Percentiles rank a stretch among this genome's conserved stretches.
These are phyloP conservation scores for Malania oleifera DNA, from an alignment of 164 flowering plant genomes.

Conservation along the genomic window DNA sequence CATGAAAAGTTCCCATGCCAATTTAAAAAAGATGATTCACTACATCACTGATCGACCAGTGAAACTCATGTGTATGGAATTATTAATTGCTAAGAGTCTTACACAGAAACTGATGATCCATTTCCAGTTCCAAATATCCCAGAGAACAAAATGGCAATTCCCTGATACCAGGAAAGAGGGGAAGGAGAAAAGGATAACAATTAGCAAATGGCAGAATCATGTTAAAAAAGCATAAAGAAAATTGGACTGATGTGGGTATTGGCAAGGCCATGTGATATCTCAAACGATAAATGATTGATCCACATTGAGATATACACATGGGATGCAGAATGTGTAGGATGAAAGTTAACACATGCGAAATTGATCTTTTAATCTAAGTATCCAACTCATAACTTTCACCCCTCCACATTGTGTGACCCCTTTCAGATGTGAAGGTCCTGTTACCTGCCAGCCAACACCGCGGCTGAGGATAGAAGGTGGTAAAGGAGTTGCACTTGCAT, in stretches of 20 bases:
- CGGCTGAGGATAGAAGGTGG: conserved; percentile 93
- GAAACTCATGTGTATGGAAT: neutral
- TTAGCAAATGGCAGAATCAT: no score
- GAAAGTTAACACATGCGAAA: neutral
- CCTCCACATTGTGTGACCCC: no score
- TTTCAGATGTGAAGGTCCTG: no score
- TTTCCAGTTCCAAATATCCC: conserved; percentile 84
- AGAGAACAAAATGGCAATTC: conserved; percentile 71
- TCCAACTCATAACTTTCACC: neutral
- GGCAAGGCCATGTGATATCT: no score
- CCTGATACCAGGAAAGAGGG: conserved; percentile 31
- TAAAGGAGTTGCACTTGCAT: conserved; percentile 85
- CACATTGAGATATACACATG: no score
- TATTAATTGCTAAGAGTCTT: conserved; percentile 27
- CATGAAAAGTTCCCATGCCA: neutral
- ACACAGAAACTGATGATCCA: conserved; percentile 88
- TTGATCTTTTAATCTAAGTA: no score
- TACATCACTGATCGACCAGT: neutral
- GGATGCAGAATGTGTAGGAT: neutral
- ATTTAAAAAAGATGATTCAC: conserved; percentile 1
- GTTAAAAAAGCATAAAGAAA: no score
- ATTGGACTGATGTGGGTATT: no score
- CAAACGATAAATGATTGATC: no score
- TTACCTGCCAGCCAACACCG: conserved; percentile 97
- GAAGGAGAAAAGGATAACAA: neutral